These are phyloP conservation scores for Ophiocordyceps robertsii DNA, from an alignment of 2,329 filamentous ascomycete species.

Conservation along the genomic window DNA sequence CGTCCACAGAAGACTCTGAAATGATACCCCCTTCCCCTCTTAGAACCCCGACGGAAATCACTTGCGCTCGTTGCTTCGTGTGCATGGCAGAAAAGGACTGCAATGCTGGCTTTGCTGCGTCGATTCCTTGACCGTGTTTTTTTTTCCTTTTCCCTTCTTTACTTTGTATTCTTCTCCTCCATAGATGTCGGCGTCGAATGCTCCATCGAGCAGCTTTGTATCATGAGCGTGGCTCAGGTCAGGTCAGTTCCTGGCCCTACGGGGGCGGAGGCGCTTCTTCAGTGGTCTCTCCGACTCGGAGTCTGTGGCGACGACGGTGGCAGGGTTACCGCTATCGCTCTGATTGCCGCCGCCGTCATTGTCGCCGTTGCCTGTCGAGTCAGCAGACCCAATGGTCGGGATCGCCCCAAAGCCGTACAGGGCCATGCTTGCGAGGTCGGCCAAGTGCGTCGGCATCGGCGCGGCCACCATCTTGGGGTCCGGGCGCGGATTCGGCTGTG, in stretches of 20 bases:
- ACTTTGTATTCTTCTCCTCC: not conserved
- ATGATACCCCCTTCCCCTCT: too few species aligned
- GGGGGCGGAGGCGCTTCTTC: constrained; percentile 3
- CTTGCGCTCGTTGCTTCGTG: not conserved
- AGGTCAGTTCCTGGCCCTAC: not conserved
- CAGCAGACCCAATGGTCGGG: constrained; percentile 4
- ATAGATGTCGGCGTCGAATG: not conserved
- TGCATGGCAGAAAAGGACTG: not conserved
- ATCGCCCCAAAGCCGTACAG: constrained; percentile 9
- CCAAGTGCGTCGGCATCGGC: constrained; percentile 1
- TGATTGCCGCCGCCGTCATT: not conserved
- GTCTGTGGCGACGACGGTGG: not conserved
- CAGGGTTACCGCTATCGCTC: not conserved
- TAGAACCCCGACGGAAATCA: too few species aligned
- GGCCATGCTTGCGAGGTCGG: constrained; percentile 2
- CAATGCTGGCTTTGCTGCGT: not conserved
- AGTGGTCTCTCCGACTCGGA: not conserved
- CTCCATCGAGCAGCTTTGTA: not conserved
- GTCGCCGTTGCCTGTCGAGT: not conserved
- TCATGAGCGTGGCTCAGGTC: not conserved
- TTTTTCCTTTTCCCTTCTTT: not conserved
- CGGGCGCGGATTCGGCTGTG: constrained; percentile 1
- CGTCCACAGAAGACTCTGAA: too few species aligned
- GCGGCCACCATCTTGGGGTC: constrained; percentile 6
- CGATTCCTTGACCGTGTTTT: not conserved